Evolutionary conservation across 768 basidiomycete species (phyloP).

Genomic region (Amanita pseudoporphyria): DNA sequence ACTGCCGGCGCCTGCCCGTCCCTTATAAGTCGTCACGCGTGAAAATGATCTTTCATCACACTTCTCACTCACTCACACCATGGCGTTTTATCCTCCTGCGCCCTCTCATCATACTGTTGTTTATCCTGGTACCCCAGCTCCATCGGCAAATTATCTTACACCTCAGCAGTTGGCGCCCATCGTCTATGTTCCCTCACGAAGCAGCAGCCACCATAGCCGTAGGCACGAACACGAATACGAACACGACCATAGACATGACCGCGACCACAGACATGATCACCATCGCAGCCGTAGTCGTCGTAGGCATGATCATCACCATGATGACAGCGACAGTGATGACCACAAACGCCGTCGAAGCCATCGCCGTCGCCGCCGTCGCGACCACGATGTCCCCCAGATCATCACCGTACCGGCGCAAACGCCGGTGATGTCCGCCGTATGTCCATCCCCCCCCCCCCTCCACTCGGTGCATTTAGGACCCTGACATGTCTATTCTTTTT

Average conservation of each 20-base stretch:
- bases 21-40: neutral
- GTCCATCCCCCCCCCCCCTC: neutral
- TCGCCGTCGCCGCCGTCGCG: slow-evolving; percentile 17
- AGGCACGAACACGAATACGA: slow-evolving; percentile 14
- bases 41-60: neutral
- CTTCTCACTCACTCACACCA: slow-evolving; percentile 10
- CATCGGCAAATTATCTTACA: neutral
- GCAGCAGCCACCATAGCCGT: neutral
- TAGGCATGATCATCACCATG: slow-evolving; percentile 9
- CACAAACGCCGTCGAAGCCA: slow-evolving; percentile 17
- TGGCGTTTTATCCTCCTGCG: slow-evolving; percentile 33
- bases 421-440: neutral
- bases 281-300: neutral
- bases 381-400: slow-evolving; percentile 17
- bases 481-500: neutral
- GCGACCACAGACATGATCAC: slow-evolving; percentile 9
- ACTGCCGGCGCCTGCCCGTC: neutral
- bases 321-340: slow-evolving; percentile 10
- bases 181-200: slow-evolving; percentile 6
- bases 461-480: neutral
- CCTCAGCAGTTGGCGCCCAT: slow-evolving; percentile 11
- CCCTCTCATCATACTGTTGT: slow-evolving; percentile 20
- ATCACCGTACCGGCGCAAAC: slow-evolving; percentile 16
- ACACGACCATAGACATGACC: slow-evolving; percentile 14
- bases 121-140: neutral